Conservation (phyloP, 257 asterid genomes). For the Scutellaria barbata region DNA sequence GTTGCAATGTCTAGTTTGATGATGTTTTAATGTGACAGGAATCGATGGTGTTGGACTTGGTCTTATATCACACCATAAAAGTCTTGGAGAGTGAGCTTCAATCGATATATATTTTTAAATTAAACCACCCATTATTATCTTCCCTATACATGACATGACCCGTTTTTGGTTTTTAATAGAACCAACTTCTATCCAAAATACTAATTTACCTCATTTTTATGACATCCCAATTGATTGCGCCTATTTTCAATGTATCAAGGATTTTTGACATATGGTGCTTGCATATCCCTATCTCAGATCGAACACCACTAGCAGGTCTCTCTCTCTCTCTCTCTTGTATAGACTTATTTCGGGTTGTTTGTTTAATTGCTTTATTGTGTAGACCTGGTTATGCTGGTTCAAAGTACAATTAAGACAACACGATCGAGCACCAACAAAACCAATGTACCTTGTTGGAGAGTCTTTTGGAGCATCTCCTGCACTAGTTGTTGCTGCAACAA, state of each 20-base stretch:
- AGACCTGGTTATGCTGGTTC: constrained; percentile 43
- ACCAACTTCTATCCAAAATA: too few relatives aligned
- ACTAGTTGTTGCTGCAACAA: constrained; percentile 59
- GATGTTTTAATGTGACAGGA: constrained; percentile 38
- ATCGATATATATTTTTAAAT: neutral
- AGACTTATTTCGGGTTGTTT: too few relatives aligned
- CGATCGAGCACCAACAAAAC: constrained; percentile 38
- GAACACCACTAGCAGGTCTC: constrained; percentile 55
- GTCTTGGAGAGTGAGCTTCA: constrained; percentile 50
- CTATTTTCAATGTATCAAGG: constrained; percentile 38
- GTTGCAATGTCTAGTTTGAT: neutral
- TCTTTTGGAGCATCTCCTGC: constrained; percentile 68
- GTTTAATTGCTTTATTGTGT: neutral
- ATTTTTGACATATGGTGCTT: constrained; percentile 63
- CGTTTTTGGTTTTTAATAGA: too few relatives aligned
- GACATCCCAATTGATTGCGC: neutral
- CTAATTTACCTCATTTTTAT: too few relatives aligned
- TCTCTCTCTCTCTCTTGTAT: neutral
- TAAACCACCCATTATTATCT: too few relatives aligned
- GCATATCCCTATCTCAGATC: constrained; percentile 57
- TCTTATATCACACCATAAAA: constrained; percentile 46
- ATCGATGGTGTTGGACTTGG: constrained; percentile 59
- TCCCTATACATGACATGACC: too few relatives aligned
- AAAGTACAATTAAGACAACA: constrained; percentile 45
- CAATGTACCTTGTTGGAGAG: constrained; percentile 65